Evolutionary conservation across 192 early-diverging fungal genomes (phyloP), one percentile per base, ranked within the genome.

Genomic region (Entomortierella parvispora): DNA sequence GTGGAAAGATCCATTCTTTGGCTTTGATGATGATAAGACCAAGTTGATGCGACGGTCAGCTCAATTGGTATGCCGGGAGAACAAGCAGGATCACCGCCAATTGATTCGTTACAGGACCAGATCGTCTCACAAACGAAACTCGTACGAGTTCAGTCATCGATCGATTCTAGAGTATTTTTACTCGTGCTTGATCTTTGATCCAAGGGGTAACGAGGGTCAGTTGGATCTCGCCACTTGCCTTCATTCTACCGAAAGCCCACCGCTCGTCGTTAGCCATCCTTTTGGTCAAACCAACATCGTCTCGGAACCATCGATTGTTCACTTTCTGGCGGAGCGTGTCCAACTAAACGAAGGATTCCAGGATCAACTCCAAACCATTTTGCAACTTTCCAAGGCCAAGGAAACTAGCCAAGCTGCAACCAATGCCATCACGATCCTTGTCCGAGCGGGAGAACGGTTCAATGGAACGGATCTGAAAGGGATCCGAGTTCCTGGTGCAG

Each of bases 111-210:
- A 52, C n/a, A 12, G 20, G 26, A 11, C 26, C 26, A 26, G 50
- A 26, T 11, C 4, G n/a, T n/a, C n/a, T n/a, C 50, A 25, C 23
- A 29, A n/a, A 4, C 12, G 25, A 12, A 52, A 22, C 0, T 20
- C 25, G 23, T 31, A 52, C 11, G 23, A 4, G 28, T 52, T 52
- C 11, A 12, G 3, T 12, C 50, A 31, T 28, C 50, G 50, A 22
- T 52, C 50, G 5, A 12, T 52, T n/a, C n/a, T 28, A 25, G 50
- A 31, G n/a, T 52, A 52, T 25, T 52, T 52, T 26, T 52, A 26
- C 0, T 52, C 26, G 2, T 28, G 22, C n/a, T 12, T 28, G 23
- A 12, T 52, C 14, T 52, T 52, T 11, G 50, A 52, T 52, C 50
- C 50, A 0, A 52, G 10, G 5, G 37, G 37, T 9, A 40, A 40